A percentile compares a stretch with the other conserved stretches of the same genome.
Conservation (phyloP, 2,329 filamentous ascomycete species). For the Fusarium domesticum region DNA sequence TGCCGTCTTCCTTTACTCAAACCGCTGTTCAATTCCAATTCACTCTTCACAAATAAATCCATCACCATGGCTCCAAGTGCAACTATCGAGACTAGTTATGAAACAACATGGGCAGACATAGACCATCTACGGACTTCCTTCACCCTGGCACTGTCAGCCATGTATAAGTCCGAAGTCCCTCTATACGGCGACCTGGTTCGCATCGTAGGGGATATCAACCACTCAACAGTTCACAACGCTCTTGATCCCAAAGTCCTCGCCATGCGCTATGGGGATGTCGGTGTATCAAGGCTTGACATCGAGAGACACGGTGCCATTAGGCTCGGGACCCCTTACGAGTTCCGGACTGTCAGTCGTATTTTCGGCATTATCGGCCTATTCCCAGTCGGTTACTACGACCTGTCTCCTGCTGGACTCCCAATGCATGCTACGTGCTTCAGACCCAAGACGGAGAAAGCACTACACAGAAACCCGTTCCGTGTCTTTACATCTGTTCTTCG, state of each 20-base stretch:
- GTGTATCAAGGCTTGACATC: conserved; percentile 16
- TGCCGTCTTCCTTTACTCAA: no score
- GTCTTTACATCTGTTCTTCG: conserved; percentile 39
- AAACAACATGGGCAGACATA: conserved; percentile 7
- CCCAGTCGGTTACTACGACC: conserved; percentile 52
- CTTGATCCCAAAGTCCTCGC: background rate
- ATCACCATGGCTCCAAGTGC: background rate
- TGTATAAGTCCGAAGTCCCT: conserved; percentile 37
- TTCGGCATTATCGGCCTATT: conserved; percentile 48
- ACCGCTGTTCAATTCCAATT: background rate
- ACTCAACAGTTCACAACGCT: conserved; percentile 19
- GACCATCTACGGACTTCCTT: conserved; percentile 27
- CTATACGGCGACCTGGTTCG: conserved; percentile 33
- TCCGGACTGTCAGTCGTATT: conserved; percentile 41
- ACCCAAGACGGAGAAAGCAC: conserved; percentile 33
- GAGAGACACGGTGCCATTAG: conserved; percentile 48
- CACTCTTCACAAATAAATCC: background rate
- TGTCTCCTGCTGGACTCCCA: conserved; percentile 45
- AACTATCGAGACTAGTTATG: background rate
- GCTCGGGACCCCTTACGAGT: conserved; percentile 44
- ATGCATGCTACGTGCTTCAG: conserved; percentile 53
- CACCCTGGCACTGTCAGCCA: conserved; percentile 33
- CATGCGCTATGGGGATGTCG: background rate
- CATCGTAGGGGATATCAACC: conserved; percentile 23
- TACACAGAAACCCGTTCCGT: conserved; percentile 38